Conservation (phyloP, 306 rosid genomes). For the Cyamopsis tetragonoloba region DNA sequence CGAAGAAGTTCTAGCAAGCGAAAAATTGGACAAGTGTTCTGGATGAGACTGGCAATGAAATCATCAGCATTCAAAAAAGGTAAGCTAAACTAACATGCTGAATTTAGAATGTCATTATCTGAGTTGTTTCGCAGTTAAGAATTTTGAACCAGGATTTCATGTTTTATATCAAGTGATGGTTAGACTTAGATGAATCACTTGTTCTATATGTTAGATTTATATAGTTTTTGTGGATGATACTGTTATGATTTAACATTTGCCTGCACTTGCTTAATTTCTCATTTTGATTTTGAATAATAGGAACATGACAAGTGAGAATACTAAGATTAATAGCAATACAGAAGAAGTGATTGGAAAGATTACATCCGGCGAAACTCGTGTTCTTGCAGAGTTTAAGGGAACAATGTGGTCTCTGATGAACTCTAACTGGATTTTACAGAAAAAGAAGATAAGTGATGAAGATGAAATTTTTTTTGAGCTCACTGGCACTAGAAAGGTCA, state of each 20-base stretch:
- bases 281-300: background rate
- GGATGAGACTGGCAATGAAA: slow-evolving; percentile 28
- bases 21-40: slow-evolving; percentile 20
- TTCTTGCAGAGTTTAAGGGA: slow-evolving; percentile 34
- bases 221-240: background rate
- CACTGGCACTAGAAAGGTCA: slow-evolving; percentile 30
- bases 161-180: too few relatives aligned
- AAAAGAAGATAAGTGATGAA: background rate
- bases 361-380: slow-evolving; percentile 26
- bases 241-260: background rate
- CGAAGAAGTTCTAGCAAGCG: slow-evolving; percentile 8
- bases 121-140: background rate
- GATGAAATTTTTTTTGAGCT: slow-evolving; percentile 33
- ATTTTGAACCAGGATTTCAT: background rate
- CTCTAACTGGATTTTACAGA: slow-evolving; percentile 34
- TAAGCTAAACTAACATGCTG: background rate
- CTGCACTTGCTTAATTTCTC: background rate
- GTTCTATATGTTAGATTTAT: background rate
- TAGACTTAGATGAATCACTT: too few relatives aligned
- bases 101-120: background rate
- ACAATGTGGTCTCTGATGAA: slow-evolving; percentile 36
- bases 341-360: slow-evolving; percentile 26
- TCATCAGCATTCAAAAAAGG: slow-evolving; percentile 33
- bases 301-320: slow-evolving; percentile 20
- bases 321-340: background rate